phyloP scores from a whole-genome alignment of 768 basidiomycete species.

The Russula dissimulans region DNA sequence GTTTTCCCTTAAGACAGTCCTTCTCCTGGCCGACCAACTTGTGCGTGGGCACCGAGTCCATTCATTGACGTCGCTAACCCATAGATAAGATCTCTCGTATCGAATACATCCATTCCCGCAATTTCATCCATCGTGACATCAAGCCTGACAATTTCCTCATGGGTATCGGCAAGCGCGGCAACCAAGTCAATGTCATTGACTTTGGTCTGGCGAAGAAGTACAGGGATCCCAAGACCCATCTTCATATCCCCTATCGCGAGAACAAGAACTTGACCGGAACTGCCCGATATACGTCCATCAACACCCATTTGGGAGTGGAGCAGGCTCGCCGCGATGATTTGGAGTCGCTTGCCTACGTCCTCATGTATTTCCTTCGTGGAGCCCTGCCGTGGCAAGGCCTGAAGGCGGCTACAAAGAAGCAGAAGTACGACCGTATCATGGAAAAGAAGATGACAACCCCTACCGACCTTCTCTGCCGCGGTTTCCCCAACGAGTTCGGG shows the following conservation, averaged over 20 bases:
- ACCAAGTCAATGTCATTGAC: constrained; percentile 98
- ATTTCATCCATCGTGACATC: constrained; percentile 97
- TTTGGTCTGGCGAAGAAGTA: constrained; percentile 99
- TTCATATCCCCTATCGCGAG: constrained; percentile 99
- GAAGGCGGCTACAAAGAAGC: constrained; percentile 99
- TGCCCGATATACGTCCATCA: constrained; percentile 98
- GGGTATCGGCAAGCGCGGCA: constrained; percentile 99
- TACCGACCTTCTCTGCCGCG: constrained; percentile 92
- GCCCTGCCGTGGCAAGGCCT: constrained; percentile 98
- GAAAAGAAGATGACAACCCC: constrained; percentile 99
- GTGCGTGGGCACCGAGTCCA: constrained; percentile 36
- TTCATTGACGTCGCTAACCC: constrained; percentile 9
- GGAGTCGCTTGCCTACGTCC: constrained; percentile 95
- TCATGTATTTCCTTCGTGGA: constrained; percentile 99
- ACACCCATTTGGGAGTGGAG: constrained; percentile 97
- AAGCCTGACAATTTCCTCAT: constrained; percentile 99
- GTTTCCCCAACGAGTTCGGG: constrained; percentile 99
- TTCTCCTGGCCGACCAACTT: constrained; percentile 93
- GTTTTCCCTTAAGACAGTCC: constrained; percentile 93
- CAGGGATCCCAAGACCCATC: constrained; percentile 98
- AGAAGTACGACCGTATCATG: constrained; percentile 99
- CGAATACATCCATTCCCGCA: constrained; percentile 98
- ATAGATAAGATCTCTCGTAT: constrained; percentile 81
- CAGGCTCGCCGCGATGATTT: constrained; percentile 97
- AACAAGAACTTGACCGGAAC: constrained; percentile 99